Evolutionary conservation across 2,329 filamentous ascomycete genomes (phyloP).

Genomic region (Botrytis porri): DNA sequence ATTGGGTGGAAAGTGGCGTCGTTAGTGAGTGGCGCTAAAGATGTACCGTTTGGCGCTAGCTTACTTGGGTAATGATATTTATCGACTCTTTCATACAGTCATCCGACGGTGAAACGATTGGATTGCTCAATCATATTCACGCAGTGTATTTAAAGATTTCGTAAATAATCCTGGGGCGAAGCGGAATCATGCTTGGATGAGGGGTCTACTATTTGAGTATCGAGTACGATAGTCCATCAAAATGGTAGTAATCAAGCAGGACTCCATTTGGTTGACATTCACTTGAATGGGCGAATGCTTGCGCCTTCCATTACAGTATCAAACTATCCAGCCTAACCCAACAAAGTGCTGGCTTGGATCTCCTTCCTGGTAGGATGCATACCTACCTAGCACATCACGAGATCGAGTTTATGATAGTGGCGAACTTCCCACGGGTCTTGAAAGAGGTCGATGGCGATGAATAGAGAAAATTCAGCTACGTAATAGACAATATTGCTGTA

Average conservation of each 20-base stretch:
- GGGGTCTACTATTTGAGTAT: too few relatives aligned
- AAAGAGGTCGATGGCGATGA: background rate
- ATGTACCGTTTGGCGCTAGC: background rate
- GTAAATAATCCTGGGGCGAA: too few relatives aligned
- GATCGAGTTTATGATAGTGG: background rate
- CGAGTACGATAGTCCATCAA: too few relatives aligned
- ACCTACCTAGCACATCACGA: background rate
- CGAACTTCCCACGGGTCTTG: background rate
- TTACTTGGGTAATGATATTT: background rate
- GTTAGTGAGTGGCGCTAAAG: background rate
- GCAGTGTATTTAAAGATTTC: background rate
- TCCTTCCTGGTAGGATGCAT: background rate
- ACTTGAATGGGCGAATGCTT: background rate
- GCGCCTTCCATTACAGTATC: background rate
- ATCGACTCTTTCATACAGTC: background rate
- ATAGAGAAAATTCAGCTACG: background rate
- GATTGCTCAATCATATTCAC: background rate
- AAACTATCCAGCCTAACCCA: background rate
- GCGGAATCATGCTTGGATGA: too few relatives aligned
- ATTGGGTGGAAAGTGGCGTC: background rate
- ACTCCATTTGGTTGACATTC: background rate
- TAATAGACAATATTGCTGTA: background rate
- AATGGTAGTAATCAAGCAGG: too few relatives aligned
- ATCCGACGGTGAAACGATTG: background rate
- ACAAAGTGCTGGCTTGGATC: background rate